A percentile compares a stretch with the other conserved stretches of the same genome.
Conservation (phyloP, 2,329 filamentous ascomycete species). For the Neophaeococcomyces aloes region DNA sequence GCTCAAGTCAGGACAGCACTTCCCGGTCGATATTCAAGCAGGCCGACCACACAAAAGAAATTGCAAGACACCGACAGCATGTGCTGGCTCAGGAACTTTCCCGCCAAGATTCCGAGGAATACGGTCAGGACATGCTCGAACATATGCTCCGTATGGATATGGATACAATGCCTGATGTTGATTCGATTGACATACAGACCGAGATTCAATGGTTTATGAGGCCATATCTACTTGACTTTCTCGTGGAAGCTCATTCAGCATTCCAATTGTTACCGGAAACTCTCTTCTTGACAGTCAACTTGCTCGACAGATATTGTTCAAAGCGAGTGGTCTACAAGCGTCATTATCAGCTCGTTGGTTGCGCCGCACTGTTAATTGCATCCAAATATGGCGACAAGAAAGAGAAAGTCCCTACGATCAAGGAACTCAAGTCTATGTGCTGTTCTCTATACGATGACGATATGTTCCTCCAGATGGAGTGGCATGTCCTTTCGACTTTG, state of each 20-base stretch:
- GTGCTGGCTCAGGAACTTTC: conserved; percentile 84
- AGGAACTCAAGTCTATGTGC: conserved; percentile 98
- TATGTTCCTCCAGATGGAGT: conserved; percentile 99
- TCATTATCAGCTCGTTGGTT: conserved; percentile 96
- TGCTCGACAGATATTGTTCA: conserved; percentile 95
- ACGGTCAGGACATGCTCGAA: conserved; percentile 84
- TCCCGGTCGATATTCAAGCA: conserved; percentile 43
- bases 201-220: conserved; percentile 99
- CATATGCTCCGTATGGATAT: conserved; percentile 95
- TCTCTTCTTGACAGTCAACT: conserved; percentile 89
- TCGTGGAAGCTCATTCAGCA: conserved; percentile 91
- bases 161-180: conserved; percentile 87
- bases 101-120: conserved; percentile 72
- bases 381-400: conserved; percentile 99
- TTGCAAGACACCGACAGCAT: conserved; percentile 74
- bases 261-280: conserved; percentile 92
- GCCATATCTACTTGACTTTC: conserved; percentile 93
- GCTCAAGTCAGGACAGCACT: conserved; percentile 46
- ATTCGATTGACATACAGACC: conserved; percentile 96
- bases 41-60: conserved; percentile 64
- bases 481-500: conserved; percentile 95
- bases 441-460: conserved; percentile 96
- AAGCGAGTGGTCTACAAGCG: conserved; percentile 97
- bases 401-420: conserved; percentile 93
- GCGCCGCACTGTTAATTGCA: conserved; percentile 87